Evolutionary conservation across 1,284 basidiomycete species (phyloP).

Genomic region (Tylopilus orsonianus): DNA sequence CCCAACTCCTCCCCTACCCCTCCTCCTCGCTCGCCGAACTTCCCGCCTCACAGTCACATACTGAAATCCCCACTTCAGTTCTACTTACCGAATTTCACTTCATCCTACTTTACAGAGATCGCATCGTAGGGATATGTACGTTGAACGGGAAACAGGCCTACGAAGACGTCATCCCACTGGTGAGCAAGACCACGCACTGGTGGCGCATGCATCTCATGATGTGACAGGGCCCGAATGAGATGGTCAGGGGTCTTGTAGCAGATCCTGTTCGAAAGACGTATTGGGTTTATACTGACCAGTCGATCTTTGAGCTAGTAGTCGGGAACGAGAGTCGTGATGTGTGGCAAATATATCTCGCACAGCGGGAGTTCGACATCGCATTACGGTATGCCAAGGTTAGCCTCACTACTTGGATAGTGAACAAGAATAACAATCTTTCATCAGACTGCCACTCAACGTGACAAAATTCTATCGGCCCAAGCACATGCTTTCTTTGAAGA

Average conservation of each 20-base stretch:
- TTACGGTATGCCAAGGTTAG: slow-evolving; percentile 79
- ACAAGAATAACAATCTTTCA: slow-evolving; percentile 3
- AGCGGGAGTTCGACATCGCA: slow-evolving; percentile 76
- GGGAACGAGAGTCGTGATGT: slow-evolving; percentile 91
- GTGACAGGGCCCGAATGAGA: slow-evolving; percentile 68
- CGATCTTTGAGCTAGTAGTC: slow-evolving; percentile 87
- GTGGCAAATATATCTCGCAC: slow-evolving; percentile 89
- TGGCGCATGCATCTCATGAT: slow-evolving; percentile 4
- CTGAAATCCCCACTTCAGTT: slow-evolving; percentile 67
- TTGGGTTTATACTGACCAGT: slow-evolving; percentile 92
- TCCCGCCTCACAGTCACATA: slow-evolving; percentile 21
- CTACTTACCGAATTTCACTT: slow-evolving; percentile 93
- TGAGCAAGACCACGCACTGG: slow-evolving; percentile 37
- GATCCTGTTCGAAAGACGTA: slow-evolving; percentile 89
- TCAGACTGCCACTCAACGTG: slow-evolving; percentile 82
- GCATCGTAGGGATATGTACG: slow-evolving; percentile 76
- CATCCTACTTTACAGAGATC: slow-evolving; percentile 81
- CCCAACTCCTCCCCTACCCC: slow-evolving; percentile 70
- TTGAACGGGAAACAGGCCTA: slow-evolving; percentile 84
- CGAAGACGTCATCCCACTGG: slow-evolving; percentile 81
- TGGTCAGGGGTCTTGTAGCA: slow-evolving; percentile 69
- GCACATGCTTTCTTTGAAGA: slow-evolving; percentile 83
- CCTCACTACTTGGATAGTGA: neutral
- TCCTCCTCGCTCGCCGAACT: slow-evolving; percentile 34
- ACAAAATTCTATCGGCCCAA: slow-evolving; percentile 82